Base-by-base conservation (phyloP, 1,284 basidiomycete species). In the Schizophyllum commune region DNA sequence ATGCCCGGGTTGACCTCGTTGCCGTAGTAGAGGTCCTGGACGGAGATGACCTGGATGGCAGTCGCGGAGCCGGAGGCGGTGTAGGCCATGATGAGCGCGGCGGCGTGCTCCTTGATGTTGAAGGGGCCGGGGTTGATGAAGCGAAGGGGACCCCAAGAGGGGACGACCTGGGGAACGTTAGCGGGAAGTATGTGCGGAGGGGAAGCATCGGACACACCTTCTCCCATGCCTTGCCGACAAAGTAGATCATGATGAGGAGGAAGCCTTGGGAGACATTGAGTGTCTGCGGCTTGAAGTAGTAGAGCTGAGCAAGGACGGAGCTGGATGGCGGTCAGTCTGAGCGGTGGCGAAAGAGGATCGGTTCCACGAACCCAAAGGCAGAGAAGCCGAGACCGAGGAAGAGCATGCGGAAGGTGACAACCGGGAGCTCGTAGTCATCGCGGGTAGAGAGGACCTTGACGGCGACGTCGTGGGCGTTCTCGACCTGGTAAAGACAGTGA, bases 11-110 rank as follows among this genome's bases (percentile, higher is more conserved):
- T 74, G 32, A 74, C 64, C n/a, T 64, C 66, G 62, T 72, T 71
- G 66, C 72, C 67, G 66, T 89, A 76, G 65, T 71, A 76, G 52
- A 76, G 68, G 59, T 72, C 69, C 59, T 75, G 72, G 13, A 74
- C 73, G 17, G 73, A 73, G 60, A 75, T 73, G 57, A 75, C 72
- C 60, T 74, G 72, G 52, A 74, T 74, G 34, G 73, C 73, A 13
- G 72, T 73, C 0, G 73, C 73, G 13, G 73, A 75, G 27, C 65
- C 80, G 1, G 84, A 79, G 0, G 86, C 85, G 4, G 73, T 73
- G 22, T 70, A 72, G 4, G 73, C 73, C 73, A 75, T 74, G 67
- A 75, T 75, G 64, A 74, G 72, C 52, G 59, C 57, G 52, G 55
- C 54, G 56, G 55, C 61, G 32, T 62, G 61, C 61, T 62, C 61